Conservation (phyloP, 1,284 basidiomycete genomes). For the Lentinus polychrous region DNA sequence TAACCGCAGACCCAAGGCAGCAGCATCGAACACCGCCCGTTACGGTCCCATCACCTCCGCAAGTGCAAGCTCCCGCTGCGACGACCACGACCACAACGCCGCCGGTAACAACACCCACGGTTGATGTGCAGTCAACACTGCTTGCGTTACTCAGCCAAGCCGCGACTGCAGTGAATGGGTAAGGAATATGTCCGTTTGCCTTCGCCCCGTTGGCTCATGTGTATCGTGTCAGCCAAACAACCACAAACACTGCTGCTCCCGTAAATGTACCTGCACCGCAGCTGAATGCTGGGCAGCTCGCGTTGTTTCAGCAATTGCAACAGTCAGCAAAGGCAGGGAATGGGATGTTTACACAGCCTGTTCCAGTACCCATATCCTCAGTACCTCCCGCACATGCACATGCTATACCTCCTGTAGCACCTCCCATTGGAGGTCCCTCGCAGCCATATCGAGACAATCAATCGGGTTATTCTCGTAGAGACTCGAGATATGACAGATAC, state of each 20-base stretch:
- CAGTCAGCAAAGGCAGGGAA: constrained; percentile 45
- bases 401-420: constrained; percentile 26
- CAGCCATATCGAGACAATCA: constrained; percentile 39
- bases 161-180: constrained; percentile 28
- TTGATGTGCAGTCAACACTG: constrained; percentile 50
- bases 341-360: constrained; percentile 24
- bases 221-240: constrained; percentile 48
- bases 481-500: constrained; percentile 39
- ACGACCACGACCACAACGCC: constrained; percentile 19
- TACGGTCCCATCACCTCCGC: constrained; percentile 16
- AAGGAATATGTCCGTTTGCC: constrained; percentile 11
- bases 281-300: constrained; percentile 52
- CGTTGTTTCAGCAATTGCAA: constrained; percentile 66
- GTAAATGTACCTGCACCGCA: constrained; percentile 26
- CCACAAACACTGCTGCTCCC: constrained; percentile 38
- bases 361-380: constrained; percentile 26
- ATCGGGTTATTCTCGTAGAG: constrained; percentile 34
- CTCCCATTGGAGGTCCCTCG: constrained; percentile 24
- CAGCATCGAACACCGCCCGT: constrained; percentile 19
- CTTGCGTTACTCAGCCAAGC: constrained; percentile 64
- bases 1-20: constrained; percentile 33
- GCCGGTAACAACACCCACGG: constrained; percentile 24
- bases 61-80: constrained; percentile 20
- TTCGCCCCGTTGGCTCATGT: background rate
- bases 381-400: constrained; percentile 25